Conservation (phyloP, 768 basidiomycete species). For the Sporobolomyces roseus region DNA sequence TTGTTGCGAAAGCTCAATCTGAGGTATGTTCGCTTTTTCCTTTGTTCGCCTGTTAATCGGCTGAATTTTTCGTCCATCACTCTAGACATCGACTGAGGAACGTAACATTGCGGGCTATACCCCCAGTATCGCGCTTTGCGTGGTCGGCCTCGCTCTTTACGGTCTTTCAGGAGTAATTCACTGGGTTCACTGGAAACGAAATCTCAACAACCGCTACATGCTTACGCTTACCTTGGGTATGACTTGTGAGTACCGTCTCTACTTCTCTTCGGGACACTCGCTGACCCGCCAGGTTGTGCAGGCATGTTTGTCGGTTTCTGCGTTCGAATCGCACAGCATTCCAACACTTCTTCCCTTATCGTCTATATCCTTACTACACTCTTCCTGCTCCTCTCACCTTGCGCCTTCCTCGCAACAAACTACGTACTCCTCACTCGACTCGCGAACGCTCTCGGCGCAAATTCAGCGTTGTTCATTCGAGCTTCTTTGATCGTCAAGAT, state of each 20-base stretch:
- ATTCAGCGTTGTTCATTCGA: constrained; percentile 25
- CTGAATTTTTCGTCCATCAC: background rate
- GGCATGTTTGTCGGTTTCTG: constrained; percentile 27
- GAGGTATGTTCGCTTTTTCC: background rate
- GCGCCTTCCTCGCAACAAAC: constrained; percentile 38
- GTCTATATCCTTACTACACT: constrained; percentile 26
- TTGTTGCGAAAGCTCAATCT: background rate
- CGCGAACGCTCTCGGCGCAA: constrained; percentile 15
- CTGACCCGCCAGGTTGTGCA: no score
- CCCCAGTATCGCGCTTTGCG: background rate
- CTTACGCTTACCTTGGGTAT: constrained; percentile 24
- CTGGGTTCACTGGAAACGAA: constrained; percentile 17
- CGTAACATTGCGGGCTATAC: background rate
- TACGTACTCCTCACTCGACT: constrained; percentile 37
- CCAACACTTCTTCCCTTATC: background rate
- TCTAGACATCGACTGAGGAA: background rate
- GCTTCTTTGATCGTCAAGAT: constrained; percentile 13
- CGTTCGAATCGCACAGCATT: constrained; percentile 7
- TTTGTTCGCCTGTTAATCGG: background rate
- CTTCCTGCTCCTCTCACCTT: constrained; percentile 35
- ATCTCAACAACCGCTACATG: constrained; percentile 21
- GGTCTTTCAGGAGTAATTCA: background rate
- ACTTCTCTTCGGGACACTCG: no score
- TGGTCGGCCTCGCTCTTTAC: background rate
- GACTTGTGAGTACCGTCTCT: background rate